Evolutionary conservation across 352 stramenopile species (phyloP).

Genomic region (Halophytophthora polymorphica): DNA sequence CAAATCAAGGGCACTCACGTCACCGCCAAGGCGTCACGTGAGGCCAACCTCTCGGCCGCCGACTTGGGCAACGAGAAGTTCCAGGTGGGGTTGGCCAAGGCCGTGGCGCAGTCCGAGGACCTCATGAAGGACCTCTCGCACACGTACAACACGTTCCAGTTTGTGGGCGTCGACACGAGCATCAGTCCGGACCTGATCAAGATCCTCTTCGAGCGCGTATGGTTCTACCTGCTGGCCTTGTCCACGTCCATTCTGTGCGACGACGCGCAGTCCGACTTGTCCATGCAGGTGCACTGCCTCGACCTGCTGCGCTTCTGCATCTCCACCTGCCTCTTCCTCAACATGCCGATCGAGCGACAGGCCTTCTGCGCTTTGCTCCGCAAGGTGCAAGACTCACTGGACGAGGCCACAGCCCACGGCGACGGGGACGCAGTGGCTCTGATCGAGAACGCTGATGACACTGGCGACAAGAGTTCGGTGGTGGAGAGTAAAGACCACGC

Average conservation of each 20-base stretch:
- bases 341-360: slow-evolving; percentile 69
- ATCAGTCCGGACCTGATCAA: slow-evolving; percentile 92
- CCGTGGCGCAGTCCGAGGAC: slow-evolving; percentile 77
- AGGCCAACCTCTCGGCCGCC: slow-evolving; percentile 36
- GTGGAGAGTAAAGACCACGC: slow-evolving; percentile 14
- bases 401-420: slow-evolving; percentile 11
- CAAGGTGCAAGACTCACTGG: slow-evolving; percentile 68
- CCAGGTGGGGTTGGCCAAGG: slow-evolving; percentile 56
- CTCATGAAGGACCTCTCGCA: slow-evolving; percentile 82
- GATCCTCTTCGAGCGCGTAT: slow-evolving; percentile 91
- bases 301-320: slow-evolving; percentile 80
- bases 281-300: slow-evolving; percentile 76
- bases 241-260: slow-evolving; percentile 83
- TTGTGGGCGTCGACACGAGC: slow-evolving; percentile 87
- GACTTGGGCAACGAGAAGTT: slow-evolving; percentile 83
- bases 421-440: not conserved
- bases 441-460: slow-evolving; percentile 14
- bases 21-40: slow-evolving; percentile 38
- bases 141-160: slow-evolving; percentile 86
- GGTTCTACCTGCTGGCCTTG: slow-evolving; percentile 92
- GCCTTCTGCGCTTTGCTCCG: slow-evolving; percentile 72
- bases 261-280: slow-evolving; percentile 63
- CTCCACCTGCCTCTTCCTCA: slow-evolving; percentile 81
- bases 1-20: slow-evolving; percentile 79
- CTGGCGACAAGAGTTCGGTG: not conserved